Evolutionary conservation across 306 rosid genomes (phyloP), one percentile per base, ranked within the genome.

Genomic region (Cucurbita pepo): DNA sequence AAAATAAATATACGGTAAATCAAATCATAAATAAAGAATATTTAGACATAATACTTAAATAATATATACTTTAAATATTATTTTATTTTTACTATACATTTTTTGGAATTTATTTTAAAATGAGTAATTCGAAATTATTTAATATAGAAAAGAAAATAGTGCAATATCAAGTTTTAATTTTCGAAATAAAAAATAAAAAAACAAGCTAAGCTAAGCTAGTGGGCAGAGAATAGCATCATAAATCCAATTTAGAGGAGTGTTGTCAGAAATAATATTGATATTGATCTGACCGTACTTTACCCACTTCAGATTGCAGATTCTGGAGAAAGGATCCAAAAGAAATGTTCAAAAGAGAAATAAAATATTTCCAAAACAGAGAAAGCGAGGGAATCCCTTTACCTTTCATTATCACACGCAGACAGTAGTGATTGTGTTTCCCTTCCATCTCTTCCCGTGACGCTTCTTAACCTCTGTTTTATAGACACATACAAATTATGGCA

Each of bases 381-480:
- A 47, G 41, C 47, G 56, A 69, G 56, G 73, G 73, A 69, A 69
- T 69, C 73, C 72, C 41, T 45, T 10, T 22, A 48, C 57, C 73
- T 69, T 69, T 69, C 73, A 69, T 69, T 43, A 69, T 69, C 43
- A 69, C 30, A 45, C 56, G 25, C 41, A 69, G 56, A 69, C 73
- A 22, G 56, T 56, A 69, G 73, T 69, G 73, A 69, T 69, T 69
- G 44, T 48, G 73, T 69, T 69, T 69, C 56, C 14, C 14, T 22
- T 69, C 44, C 43, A 45, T 13, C 56, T 14, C 55, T 56, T 10
- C 76, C 76, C 76, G 76, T 72, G 76, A 40, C 66, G 41, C 66
- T 56, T 30, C 34, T 56, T 72, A 72, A 41, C 16, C 44, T 22
- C 66, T 72, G 21, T 57, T 37, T 56, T 47, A 54, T 5, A 30